Conservation (phyloP, 345 rosid species). For the Nasturtium officinale region DNA sequence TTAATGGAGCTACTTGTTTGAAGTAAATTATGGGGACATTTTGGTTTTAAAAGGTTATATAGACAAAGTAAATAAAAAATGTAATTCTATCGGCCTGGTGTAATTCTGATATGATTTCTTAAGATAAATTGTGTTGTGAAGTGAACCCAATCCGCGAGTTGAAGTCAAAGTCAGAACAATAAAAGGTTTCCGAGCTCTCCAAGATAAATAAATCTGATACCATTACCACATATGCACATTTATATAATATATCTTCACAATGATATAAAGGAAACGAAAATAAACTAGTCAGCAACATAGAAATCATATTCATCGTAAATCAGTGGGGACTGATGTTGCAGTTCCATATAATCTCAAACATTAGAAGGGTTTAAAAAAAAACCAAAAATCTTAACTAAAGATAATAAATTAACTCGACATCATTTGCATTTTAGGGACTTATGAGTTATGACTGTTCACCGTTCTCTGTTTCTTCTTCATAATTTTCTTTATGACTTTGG, state of each 20-base stretch:
- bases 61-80: neutral
- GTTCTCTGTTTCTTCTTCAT: constrained; percentile 36
- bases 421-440: neutral
- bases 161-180: neutral
- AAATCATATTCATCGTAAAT: neutral
- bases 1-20: constrained; percentile 13
- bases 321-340: neutral
- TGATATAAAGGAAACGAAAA: neutral
- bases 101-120: neutral
- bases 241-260: neutral
- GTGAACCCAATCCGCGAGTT: neutral
- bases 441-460: constrained; percentile 14
- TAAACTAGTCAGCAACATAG: neutral
- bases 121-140: neutral
- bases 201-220: neutral
- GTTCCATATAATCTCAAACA: neutral
- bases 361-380: neutral
- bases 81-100: neutral
- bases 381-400: neutral
- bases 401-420: neutral
- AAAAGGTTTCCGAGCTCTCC: neutral
- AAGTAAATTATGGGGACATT: neutral
- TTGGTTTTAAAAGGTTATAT: neutral
- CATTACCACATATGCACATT: neutral
- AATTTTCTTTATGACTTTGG: neutral